phyloP scores from a whole-genome alignment of 2,329 filamentous ascomycete genomes.

The Fusarium robinianum region DNA sequence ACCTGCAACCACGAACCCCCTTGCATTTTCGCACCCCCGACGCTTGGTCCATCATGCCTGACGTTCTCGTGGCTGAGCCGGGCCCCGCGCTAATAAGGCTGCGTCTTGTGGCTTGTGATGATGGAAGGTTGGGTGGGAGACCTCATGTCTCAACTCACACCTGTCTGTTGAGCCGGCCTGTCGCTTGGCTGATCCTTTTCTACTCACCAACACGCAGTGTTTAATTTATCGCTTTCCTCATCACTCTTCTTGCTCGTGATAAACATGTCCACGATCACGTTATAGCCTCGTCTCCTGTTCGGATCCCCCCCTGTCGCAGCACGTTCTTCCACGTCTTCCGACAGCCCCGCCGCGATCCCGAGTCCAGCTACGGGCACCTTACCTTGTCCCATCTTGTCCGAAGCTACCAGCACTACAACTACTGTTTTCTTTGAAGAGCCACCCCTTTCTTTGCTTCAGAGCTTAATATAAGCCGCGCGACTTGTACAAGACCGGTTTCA shows the following conservation, averaged over 20 bases:
- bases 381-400: too few species aligned
- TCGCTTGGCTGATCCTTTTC: not conserved
- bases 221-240: slow-evolving; percentile 2
- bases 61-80: slow-evolving; percentile 24
- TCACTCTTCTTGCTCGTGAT: slow-evolving; percentile 1
- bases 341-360: slow-evolving; percentile 16
- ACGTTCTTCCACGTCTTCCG: slow-evolving; percentile 24
- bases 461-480: too few species aligned
- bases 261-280: slow-evolving; percentile 24
- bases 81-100: slow-evolving; percentile 22
- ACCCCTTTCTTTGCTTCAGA: too few species aligned
- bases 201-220: too few species aligned
- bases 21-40: not conserved
- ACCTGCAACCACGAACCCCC: not conserved
- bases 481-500: not conserved
- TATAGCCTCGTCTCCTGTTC: slow-evolving; percentile 15
- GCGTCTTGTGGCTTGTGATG: slow-evolving; percentile 23
- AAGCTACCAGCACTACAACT: too few species aligned
- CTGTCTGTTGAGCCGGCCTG: too few species aligned
- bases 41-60: slow-evolving; percentile 30
- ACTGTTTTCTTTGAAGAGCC: too few species aligned
- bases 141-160: slow-evolving; percentile 8
- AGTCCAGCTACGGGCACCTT: too few species aligned
- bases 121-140: slow-evolving; percentile 17
- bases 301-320: slow-evolving; percentile 19